Evolutionary conservation across 371 early-diverging fungal genomes (phyloP).

Genomic region (Mucor lusitanicus): DNA sequence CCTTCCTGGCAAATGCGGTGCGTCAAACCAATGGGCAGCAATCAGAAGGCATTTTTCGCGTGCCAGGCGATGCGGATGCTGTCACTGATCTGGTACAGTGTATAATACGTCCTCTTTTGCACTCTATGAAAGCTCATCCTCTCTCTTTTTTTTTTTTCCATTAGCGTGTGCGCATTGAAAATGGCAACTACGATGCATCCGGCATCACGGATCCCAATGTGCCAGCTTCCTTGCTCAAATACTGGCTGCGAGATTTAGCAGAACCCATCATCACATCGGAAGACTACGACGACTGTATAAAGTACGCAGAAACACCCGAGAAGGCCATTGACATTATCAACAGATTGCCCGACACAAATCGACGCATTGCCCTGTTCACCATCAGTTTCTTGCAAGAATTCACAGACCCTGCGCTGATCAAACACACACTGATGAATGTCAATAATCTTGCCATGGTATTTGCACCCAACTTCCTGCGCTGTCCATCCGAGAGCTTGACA

Average conservation of each 20-base stretch:
- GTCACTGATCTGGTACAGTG: conserved; percentile 75
- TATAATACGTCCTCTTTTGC: neutral
- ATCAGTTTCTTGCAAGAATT: conserved; percentile 83
- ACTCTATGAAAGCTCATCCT: no score
- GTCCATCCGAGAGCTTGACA: conserved; percentile 78
- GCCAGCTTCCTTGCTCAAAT: conserved; percentile 89
- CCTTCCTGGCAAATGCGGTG: conserved; percentile 82
- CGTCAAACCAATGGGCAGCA: conserved; percentile 72
- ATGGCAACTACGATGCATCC: conserved; percentile 70
- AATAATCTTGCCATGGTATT: conserved; percentile 96
- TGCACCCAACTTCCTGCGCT: conserved; percentile 91
- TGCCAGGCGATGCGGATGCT: conserved; percentile 92
- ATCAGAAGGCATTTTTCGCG: conserved; percentile 96
- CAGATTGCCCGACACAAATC: conserved; percentile 72
- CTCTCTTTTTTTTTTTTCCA: no score
- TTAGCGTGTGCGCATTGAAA: conserved; percentile 79
- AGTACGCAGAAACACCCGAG: conserved; percentile 53
- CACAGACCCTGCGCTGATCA: conserved; percentile 67
- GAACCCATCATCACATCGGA: conserved; percentile 88
- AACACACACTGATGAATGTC: conserved; percentile 85
- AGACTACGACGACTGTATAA: conserved; percentile 76
- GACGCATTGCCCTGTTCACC: conserved; percentile 77
- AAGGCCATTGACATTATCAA: conserved; percentile 66
- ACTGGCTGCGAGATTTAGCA: conserved; percentile 92
- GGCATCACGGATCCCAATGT: conserved; percentile 88